Evolutionary conservation across 78 protist genomes (phyloP).

Genomic region (Dictyostelium citrinum): DNA sequence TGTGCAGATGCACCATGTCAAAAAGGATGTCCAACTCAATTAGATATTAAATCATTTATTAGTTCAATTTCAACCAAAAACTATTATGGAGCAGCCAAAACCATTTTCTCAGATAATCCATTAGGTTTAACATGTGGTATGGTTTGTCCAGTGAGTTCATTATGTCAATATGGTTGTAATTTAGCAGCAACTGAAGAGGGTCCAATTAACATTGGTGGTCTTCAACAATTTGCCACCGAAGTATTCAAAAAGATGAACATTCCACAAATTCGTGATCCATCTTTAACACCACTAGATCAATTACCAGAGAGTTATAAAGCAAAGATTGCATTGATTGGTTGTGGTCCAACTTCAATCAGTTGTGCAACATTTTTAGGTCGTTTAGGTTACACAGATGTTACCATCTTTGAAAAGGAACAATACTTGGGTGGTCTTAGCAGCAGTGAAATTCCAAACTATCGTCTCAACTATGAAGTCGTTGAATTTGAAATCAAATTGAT

Average conservation of each 20-base stretch:
- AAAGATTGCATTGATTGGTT: constrained; percentile 92
- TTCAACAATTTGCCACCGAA: constrained; percentile 95
- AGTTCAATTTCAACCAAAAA: constrained; percentile 87
- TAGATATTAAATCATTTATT: constrained; percentile 94
- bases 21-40: constrained; percentile 93
- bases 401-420: constrained; percentile 91
- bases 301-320: constrained; percentile 86
- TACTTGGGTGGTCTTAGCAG: constrained; percentile 94
- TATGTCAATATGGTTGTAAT: constrained; percentile 96
- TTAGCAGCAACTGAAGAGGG: constrained; percentile 95
- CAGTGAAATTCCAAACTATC: constrained; percentile 95
- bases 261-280: constrained; percentile 93
- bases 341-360: constrained; percentile 97
- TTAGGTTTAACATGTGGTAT: constrained; percentile 95
- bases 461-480: constrained; percentile 93
- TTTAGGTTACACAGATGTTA: constrained; percentile 92
- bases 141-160: constrained; percentile 92
- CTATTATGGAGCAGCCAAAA: constrained; percentile 95
- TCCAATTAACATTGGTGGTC: constrained; percentile 95
- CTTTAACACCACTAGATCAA: constrained; percentile 82
- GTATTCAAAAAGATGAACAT: constrained; percentile 91
- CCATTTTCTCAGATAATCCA: constrained; percentile 95
- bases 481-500: constrained; percentile 90
- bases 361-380: constrained; percentile 97
- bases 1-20: constrained; percentile 97